Evolutionary conservation across 352 stramenopile species (phyloP).

Genomic region (Elongisporangium undulatum): DNA sequence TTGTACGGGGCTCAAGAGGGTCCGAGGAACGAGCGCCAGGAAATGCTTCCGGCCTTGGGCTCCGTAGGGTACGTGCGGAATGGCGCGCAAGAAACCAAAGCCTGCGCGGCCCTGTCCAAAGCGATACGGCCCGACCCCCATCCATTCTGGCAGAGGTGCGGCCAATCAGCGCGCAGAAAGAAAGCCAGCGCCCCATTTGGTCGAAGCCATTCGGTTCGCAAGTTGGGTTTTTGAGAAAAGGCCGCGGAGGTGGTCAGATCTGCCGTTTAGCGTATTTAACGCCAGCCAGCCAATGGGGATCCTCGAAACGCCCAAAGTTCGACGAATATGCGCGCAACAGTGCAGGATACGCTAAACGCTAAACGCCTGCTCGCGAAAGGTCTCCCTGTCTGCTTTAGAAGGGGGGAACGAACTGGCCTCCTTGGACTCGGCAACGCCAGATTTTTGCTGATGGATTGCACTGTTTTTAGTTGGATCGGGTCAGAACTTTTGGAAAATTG

Average conservation of each 20-base stretch:
- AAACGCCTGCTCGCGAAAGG: conserved; percentile 1
- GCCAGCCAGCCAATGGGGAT: conserved; percentile 1
- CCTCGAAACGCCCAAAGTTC: neutral
- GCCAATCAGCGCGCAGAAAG: neutral
- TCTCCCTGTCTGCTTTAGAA: neutral
- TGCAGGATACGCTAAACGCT: neutral
- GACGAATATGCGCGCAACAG: neutral
- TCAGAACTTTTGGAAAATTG: neutral
- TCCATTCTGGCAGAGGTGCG: neutral
- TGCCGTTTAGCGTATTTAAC: neutral
- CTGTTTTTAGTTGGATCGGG: neutral
- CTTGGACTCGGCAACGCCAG: neutral
- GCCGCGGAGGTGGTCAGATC: neutral
- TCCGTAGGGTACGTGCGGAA: neutral
- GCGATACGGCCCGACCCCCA: neutral
- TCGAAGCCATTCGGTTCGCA: conserved; percentile 9
- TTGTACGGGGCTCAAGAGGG: conserved; percentile 5
- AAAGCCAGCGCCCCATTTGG: neutral
- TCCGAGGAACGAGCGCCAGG: conserved; percentile 14
- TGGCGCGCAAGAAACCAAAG: conserved; percentile 2
- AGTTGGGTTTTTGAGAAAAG: conserved; percentile 5
- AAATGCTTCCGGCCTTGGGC: neutral
- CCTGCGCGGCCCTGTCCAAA: neutral
- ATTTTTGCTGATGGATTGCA: conserved; percentile 1
- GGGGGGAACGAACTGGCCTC: neutral